A percentile compares a stretch with the other conserved stretches of the same genome.
Conservation (phyloP, 345 rosid species). For the Salix udensis region DNA sequence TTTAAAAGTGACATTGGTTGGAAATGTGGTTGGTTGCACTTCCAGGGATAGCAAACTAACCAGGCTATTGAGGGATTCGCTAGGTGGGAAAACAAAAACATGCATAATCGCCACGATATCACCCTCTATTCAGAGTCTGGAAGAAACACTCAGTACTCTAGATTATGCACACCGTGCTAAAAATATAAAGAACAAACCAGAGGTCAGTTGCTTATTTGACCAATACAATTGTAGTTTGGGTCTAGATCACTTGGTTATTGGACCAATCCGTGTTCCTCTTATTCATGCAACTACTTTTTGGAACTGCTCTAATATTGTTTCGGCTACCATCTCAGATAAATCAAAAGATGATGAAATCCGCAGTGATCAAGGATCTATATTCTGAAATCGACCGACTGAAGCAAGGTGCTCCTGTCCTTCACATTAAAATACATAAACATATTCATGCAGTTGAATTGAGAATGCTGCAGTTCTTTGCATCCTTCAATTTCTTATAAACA, state of each 20-base stretch:
- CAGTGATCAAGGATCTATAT: conserved; percentile 92
- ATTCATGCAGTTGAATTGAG: background rate
- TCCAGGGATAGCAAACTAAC: conserved; percentile 95
- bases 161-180: conserved; percentile 99
- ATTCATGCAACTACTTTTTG: conserved; percentile 7
- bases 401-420: conserved; percentile 54
- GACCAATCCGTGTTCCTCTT: conserved; percentile 2
- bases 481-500: background rate
- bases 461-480: background rate
- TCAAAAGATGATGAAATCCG: conserved; percentile 99
- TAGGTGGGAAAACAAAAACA: conserved; percentile 98
- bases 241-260: conserved; percentile 7
- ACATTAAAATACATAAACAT: background rate
- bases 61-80: conserved; percentile 89
- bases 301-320: conserved; percentile 14
- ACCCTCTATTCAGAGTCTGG: conserved; percentile 85
- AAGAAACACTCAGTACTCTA: conserved; percentile 95
- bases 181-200: conserved; percentile 97
- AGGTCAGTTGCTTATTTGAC: conserved; percentile 41
- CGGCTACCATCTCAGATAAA: conserved; percentile 56
- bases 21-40: conserved; percentile 17
- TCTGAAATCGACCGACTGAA: conserved; percentile 94
- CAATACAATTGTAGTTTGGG: background rate
- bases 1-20: conserved; percentile 4
- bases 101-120: conserved; percentile 98